Percentiles rank a stretch among this genome's conserved stretches.
Evolutionary conservation across 78 protist species (phyloP).

Genomic region (Mastigamoeba balamuthi): DNA sequence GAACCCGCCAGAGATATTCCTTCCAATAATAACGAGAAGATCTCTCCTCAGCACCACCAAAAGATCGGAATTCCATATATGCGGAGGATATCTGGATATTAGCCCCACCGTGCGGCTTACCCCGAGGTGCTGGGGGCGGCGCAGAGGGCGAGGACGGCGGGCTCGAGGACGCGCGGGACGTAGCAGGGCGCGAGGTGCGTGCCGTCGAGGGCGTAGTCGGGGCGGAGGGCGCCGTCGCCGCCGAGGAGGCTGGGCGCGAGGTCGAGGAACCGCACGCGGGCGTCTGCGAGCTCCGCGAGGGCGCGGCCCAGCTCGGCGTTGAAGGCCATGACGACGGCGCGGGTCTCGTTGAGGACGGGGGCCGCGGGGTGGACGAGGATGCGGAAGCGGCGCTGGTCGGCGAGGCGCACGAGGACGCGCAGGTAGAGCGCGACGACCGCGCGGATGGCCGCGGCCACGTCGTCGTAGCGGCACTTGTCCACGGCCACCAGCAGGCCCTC

Average conservation of each 20-base stretch:
- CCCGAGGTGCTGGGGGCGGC: no score
- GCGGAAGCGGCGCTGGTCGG: not conserved
- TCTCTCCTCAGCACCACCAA: no score
- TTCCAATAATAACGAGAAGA: no score
- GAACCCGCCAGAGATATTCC: no score
- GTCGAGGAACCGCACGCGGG: conserved; percentile 16
- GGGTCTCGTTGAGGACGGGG: conserved; percentile 76
- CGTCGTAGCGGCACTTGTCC: conserved; percentile 56
- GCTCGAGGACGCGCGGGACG: conserved; percentile 7
- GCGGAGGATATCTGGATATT: no score
- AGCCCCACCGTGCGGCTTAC: no score
- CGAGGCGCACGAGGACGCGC: conserved; percentile 12
- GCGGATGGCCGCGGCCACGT: conserved; percentile 52
- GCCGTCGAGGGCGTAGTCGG: conserved; percentile 55
- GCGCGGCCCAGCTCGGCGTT: not conserved
- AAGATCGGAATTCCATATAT: no score
- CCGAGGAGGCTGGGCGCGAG: conserved; percentile 27
- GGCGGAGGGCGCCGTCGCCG: conserved; percentile 26
- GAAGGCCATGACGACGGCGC: conserved; percentile 5
- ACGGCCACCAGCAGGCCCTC: conserved; percentile 75
- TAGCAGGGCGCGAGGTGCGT: conserved; percentile 68
- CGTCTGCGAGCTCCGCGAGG: not conserved
- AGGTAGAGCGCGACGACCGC: conserved; percentile 56
- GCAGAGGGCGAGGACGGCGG: no score
- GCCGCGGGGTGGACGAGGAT: conserved; percentile 75